Percentiles rank a stretch among this genome's conserved stretches.
Conservation (phyloP, 768 basidiomycete genomes). For the Leccinum incarnatum region DNA sequence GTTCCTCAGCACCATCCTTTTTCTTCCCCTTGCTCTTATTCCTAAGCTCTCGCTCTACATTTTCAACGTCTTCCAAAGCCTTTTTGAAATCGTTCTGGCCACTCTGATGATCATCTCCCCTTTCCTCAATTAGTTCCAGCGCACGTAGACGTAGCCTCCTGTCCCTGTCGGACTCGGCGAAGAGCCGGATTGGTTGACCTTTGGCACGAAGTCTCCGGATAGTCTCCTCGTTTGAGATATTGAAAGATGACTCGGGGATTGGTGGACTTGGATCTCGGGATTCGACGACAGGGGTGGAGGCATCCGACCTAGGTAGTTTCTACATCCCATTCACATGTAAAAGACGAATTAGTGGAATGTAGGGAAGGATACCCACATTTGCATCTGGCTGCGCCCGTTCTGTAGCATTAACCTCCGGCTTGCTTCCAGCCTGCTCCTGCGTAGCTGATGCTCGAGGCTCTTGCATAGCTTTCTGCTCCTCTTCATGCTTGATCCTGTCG, state of each 20-base stretch:
- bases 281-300: conserved; percentile 38
- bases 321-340: conserved; percentile 49
- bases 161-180: conserved; percentile 95
- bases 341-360: conserved; percentile 13
- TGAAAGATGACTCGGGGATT: conserved; percentile 52
- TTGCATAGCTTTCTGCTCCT: conserved; percentile 35
- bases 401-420: conserved; percentile 10
- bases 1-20: conserved; percentile 54
- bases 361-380: conserved; percentile 43
- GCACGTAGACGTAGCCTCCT: conserved; percentile 86
- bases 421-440: conserved; percentile 20
- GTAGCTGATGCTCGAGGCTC: conserved; percentile 33
- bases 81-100: conserved; percentile 96
- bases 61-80: conserved; percentile 84
- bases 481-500: conserved; percentile 60
- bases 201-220: conserved; percentile 85
- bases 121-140: conserved; percentile 92
- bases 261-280: conserved; percentile 40
- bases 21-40: conserved; percentile 58
- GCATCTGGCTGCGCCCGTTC: conserved; percentile 26
- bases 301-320: conserved; percentile 37
- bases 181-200: conserved; percentile 91
- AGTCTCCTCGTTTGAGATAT: conserved; percentile 92
- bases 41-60: conserved; percentile 63
- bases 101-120: conserved; percentile 70